phyloP scores from a whole-genome alignment of 441 rosid genomes.

The Raphanus hybrid region DNA sequence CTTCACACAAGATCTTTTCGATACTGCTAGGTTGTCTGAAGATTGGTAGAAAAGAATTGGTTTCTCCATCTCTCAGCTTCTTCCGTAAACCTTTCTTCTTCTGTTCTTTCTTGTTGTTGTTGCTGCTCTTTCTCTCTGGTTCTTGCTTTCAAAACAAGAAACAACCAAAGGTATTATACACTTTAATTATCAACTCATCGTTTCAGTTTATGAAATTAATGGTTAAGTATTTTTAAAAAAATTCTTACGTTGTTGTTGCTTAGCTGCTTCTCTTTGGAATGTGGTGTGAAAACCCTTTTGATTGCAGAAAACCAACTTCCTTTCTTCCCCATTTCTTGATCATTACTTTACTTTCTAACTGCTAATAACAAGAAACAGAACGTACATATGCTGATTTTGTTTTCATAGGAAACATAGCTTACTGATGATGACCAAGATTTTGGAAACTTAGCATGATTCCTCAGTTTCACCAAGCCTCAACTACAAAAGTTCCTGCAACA shows the following conservation, averaged over 20 bases:
- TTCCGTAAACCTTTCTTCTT: constrained; percentile 77
- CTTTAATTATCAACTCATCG: neutral
- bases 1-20: constrained; percentile 91
- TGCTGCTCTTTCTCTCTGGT: constrained; percentile 51
- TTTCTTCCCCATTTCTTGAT: constrained; percentile 84
- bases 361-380: constrained; percentile 23
- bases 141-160: constrained; percentile 56
- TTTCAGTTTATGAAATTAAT: neutral
- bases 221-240: neutral
- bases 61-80: constrained; percentile 68
- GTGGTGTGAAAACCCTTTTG: constrained; percentile 73
- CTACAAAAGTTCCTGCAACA: constrained; percentile 17
- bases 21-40: constrained; percentile 90
- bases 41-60: constrained; percentile 78
- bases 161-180: constrained; percentile 15
- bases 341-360: constrained; percentile 60
- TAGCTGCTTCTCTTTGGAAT: constrained; percentile 69
- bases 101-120: constrained; percentile 57
- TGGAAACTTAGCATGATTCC: constrained; percentile 20
- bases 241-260: constrained; percentile 54
- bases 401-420: neutral
- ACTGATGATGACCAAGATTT: constrained; percentile 7
- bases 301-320: constrained; percentile 95
- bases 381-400: neutral
- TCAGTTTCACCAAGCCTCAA: constrained; percentile 19